These are phyloP conservation scores for Echinosophora koreensis DNA, from an alignment of 306 rosid genomes.

Conservation along the genomic window DNA sequence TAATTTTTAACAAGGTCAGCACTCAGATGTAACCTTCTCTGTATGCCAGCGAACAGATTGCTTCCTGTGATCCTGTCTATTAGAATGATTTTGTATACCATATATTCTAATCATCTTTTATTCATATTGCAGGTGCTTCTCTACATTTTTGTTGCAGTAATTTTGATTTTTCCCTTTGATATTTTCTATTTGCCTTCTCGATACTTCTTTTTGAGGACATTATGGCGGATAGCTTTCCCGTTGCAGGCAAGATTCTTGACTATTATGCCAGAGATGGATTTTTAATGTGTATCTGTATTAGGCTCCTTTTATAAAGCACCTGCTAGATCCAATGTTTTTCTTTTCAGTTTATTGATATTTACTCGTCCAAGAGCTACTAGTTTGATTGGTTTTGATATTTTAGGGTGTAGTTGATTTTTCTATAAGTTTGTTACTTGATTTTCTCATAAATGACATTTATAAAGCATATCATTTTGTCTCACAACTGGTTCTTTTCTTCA, in stretches of 20 bases:
- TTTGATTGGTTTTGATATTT: constrained; percentile 41
- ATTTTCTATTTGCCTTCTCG: constrained; percentile 94
- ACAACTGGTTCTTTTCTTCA: constrained; percentile 46
- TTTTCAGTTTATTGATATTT: constrained; percentile 22
- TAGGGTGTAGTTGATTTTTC: constrained; percentile 30
- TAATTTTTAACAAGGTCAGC: constrained; percentile 18
- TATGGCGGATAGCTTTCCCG: constrained; percentile 87
- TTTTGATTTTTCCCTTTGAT: constrained; percentile 93
- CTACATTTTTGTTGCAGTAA: constrained; percentile 76
- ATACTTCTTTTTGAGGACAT: constrained; percentile 86
- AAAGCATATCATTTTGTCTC: constrained; percentile 37
- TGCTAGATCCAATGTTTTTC: constrained; percentile 18
- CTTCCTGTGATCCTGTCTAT: constrained; percentile 38
- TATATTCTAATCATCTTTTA: constrained; percentile 49
- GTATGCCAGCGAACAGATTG: constrained; percentile 20
- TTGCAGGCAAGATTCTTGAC: constrained; percentile 78
- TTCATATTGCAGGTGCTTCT: constrained; percentile 85
- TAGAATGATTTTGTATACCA: constrained; percentile 24
- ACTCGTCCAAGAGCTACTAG: constrained; percentile 12
- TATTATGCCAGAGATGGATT: constrained; percentile 31
- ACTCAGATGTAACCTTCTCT: constrained; percentile 22
- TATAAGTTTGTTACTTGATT: constrained; percentile 34
- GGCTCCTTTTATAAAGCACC: constrained; percentile 40
- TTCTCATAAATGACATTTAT: constrained; percentile 32
- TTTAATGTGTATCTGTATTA: constrained; percentile 32